phyloP scores from a whole-genome alignment of 495 filamentous ascomycete species.

The Pseudomonodictys pantanalensis region DNA sequence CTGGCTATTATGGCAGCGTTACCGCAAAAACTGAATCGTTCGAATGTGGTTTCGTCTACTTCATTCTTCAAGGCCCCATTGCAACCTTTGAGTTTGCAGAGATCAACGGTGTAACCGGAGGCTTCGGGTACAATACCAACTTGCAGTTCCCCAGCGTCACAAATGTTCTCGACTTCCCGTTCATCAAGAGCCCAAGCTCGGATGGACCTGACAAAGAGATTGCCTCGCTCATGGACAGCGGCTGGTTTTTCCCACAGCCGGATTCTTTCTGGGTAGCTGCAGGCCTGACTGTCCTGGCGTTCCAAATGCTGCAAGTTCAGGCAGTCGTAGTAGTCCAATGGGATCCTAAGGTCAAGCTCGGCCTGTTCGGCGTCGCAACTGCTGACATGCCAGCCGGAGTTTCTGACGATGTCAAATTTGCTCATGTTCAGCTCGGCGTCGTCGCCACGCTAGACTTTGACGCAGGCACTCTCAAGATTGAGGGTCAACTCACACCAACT shows the following conservation, averaged over 20 bases:
- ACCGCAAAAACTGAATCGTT: neutral
- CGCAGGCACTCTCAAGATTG: slow-evolving; percentile 40
- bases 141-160: neutral
- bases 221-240: too few species aligned
- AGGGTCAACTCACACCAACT: slow-evolving; percentile 46
- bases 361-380: slow-evolving; percentile 1
- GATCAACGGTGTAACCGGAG: slow-evolving; percentile 37
- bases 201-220: slow-evolving; percentile 1
- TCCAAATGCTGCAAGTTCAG: slow-evolving; percentile 44
- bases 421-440: slow-evolving; percentile 2
- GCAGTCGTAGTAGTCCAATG: slow-evolving; percentile 28
- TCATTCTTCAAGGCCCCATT: neutral
- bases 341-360: neutral
- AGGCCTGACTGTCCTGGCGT: slow-evolving; percentile 44
- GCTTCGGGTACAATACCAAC: slow-evolving; percentile 28
- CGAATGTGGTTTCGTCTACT: neutral
- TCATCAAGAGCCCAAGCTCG: neutral
- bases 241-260: slow-evolving; percentile 34
- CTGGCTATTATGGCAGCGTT: slow-evolving; percentile 6
- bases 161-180: neutral
- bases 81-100: neutral
- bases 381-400: slow-evolving; percentile 1
- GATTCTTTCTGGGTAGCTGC: slow-evolving; percentile 45
- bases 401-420: neutral
- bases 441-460: neutral